Conservation (phyloP, 768 basidiomycete species). For the Erythrobasidium yunnanense region DNA sequence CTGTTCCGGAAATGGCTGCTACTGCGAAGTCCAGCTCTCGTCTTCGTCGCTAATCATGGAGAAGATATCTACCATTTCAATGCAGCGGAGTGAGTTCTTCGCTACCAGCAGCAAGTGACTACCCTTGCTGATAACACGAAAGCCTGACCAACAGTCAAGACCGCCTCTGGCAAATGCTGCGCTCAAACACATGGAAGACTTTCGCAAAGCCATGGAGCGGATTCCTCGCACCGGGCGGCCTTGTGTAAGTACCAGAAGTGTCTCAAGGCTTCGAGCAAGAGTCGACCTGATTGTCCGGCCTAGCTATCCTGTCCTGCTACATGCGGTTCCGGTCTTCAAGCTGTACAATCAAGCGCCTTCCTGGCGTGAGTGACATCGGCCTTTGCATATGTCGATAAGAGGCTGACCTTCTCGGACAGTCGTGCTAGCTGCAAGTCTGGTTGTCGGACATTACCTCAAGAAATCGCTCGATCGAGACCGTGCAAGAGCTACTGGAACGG, state of each 20-base stretch:
- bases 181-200: not conserved
- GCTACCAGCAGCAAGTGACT: not conserved
- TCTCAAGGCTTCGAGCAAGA: not conserved
- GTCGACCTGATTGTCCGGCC: not conserved
- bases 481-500: not conserved
- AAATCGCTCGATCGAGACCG: not conserved
- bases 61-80: not conserved
- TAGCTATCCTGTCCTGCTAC: not conserved
- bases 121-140: not conserved
- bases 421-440: not conserved
- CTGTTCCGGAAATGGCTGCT: too few relatives aligned
- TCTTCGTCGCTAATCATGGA: not conserved
- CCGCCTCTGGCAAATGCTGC: not conserved
- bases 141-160: not conserved
- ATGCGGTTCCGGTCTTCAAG: not conserved
- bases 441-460: not conserved
- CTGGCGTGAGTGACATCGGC: not conserved
- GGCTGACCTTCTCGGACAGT: not conserved
- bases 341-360: not conserved
- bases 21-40: too few relatives aligned
- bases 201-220: not conserved
- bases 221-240: not conserved
- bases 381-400: too few relatives aligned
- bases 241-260: not conserved
- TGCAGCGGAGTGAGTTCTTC: not conserved